Percentiles rank a stretch among this genome's conserved stretches.
Conservation (phyloP, 2,329 filamentous ascomycete species). For the Fusarium austroafricanum region DNA sequence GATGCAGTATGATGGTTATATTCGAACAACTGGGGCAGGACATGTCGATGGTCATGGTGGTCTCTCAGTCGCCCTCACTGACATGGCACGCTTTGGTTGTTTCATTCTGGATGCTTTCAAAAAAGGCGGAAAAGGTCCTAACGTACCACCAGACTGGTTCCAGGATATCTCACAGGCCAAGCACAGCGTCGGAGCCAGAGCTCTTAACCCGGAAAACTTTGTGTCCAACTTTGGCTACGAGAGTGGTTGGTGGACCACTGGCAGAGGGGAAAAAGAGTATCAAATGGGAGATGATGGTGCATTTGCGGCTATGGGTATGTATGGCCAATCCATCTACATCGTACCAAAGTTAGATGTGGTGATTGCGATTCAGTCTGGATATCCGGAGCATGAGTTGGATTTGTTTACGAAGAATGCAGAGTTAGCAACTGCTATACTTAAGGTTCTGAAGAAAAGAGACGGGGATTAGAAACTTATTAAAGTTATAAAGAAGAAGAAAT, state of each 20-base stretch:
- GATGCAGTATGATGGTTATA: conserved; percentile 36
- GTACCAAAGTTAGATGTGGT: conserved; percentile 13
- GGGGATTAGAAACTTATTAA: not conserved
- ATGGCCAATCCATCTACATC: conserved; percentile 31
- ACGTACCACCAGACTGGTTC: conserved; percentile 25
- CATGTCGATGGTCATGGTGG: conserved; percentile 33
- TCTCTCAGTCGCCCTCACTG: conserved; percentile 18
- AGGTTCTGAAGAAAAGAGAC: not conserved
- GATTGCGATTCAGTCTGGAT: conserved; percentile 33
- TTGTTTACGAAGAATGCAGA: conserved; percentile 27
- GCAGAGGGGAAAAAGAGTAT: conserved; percentile 2
- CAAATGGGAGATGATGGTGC: conserved; percentile 19
- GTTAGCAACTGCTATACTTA: conserved; percentile 24
- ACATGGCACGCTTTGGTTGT: conserved; percentile 33
- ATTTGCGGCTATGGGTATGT: conserved; percentile 31
- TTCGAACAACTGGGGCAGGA: conserved; percentile 30
- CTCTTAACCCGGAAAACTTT: conserved; percentile 23
- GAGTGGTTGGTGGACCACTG: conserved; percentile 37
- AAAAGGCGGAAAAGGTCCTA: conserved; percentile 6
- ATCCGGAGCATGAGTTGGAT: conserved; percentile 34
- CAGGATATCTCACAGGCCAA: conserved; percentile 21
- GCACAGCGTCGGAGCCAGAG: conserved; percentile 18
- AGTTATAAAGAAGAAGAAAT: not conserved
- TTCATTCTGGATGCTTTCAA: conserved; percentile 26
- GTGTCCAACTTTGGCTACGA: conserved; percentile 30